Base-by-base conservation (phyloP, 495 filamentous ascomycete species). In the Podospora didyma region DNA sequence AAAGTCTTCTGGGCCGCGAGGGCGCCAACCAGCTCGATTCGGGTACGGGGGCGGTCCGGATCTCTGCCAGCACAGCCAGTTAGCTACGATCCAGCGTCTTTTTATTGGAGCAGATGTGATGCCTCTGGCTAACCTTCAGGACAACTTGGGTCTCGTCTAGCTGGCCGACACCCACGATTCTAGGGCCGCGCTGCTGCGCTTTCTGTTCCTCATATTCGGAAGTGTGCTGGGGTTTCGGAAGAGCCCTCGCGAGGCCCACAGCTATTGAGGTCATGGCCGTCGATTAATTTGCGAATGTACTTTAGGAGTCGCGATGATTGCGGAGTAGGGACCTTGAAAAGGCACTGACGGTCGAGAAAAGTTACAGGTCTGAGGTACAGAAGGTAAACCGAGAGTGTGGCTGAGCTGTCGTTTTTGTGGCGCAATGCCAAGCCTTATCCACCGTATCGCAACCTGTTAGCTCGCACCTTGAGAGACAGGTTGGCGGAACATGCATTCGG, bases 211-310 rank as follows among this genome's bases (percentile, higher is more conserved):
- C 92, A 68, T 91, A 83, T 66, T 95, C 89, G 49, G 88, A 89
- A 16, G 80, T 86, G 67, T 96, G 92, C 70, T 89, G 91, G 16
- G 94, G 95, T 58, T 91, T 93, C 0, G 94, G 94, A 14, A 98
- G 80, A 44, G 88, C 84, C 68, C 86, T 86, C 23, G 92, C 82
- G 28, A 98, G 84, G 28, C 90, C 88, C 20, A 86, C 80, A 49
- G 87, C 83, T 66, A 93, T 80, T 42, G 82, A 87, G 51, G 85
- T 72, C 87, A 91, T 91, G 66, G 16, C 26, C n/a, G 47, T 58
- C 23, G 56, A 58, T 55, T 39, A 37, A 49, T 37, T 46, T 17
- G 45, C 49, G 34, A 31, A 46, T 19, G 21, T 50, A 37, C 46
- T 26, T 54, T 4, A 20, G 57, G 54, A 35, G 22, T 57, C 47